phyloP scores from a whole-genome alignment of 176 grass and related monocot species.

The Avena insularis region DNA sequence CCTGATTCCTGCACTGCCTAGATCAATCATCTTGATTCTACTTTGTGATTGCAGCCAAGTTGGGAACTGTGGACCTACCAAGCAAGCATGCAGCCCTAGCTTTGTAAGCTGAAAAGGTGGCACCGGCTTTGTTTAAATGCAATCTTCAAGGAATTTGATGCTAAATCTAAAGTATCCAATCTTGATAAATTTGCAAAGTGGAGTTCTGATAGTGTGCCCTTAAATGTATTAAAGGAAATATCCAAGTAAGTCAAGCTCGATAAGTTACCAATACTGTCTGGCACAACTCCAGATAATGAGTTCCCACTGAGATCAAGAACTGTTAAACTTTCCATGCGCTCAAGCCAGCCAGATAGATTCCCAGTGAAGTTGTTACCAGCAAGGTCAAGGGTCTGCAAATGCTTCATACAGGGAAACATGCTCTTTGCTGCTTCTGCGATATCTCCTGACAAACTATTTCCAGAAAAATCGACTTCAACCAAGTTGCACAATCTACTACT shows the following conservation, averaged over 20 bases:
- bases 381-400: conserved; percentile 19
- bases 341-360: conserved; percentile 27
- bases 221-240: conserved; percentile 36
- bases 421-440: background rate
- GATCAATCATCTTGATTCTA: conserved; percentile 30
- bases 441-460: conserved; percentile 35
- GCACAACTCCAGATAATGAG: conserved; percentile 34
- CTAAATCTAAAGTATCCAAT: conserved; percentile 36
- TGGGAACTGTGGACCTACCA: conserved; percentile 19
- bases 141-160: conserved; percentile 19
- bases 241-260: conserved; percentile 32
- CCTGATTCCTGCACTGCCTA: conserved; percentile 21
- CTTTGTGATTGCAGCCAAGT: conserved; percentile 38
- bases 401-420: background rate
- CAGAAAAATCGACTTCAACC: conserved; percentile 16
- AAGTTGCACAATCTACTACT: conserved; percentile 21
- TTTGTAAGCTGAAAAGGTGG: conserved; percentile 34
- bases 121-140: background rate
- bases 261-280: conserved; percentile 22
- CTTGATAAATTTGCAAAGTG: conserved; percentile 34
- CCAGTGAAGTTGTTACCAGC: conserved; percentile 38
- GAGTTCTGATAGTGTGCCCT: conserved; percentile 4
- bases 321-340: conserved; percentile 39
- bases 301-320: conserved; percentile 55
- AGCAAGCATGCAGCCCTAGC: conserved; percentile 22